Conservation (phyloP, 495 filamentous ascomycete species). For the Podospora pseudopauciseta region DNA sequence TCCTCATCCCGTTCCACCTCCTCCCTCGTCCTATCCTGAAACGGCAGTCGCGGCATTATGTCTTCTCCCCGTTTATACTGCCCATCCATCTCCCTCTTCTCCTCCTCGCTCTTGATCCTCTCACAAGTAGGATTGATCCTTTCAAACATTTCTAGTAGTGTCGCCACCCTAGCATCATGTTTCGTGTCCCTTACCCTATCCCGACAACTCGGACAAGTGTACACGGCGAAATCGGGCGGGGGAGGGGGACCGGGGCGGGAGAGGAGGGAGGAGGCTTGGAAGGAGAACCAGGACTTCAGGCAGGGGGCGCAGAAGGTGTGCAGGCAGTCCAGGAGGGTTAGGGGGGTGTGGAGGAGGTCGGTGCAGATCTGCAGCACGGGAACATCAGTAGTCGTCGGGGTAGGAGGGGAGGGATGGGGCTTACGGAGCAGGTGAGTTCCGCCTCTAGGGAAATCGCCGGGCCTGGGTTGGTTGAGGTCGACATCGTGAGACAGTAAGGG, state of each 20-base stretch:
- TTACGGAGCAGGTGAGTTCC: slow-evolving; percentile 88
- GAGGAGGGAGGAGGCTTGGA: slow-evolving; percentile 47
- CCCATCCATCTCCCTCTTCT: slow-evolving; percentile 65
- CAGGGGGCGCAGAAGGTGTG: slow-evolving; percentile 97
- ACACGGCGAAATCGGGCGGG: slow-evolving; percentile 50
- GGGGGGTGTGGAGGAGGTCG: slow-evolving; percentile 89
- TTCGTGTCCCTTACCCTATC: slow-evolving; percentile 74
- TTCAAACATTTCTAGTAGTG: slow-evolving; percentile 76
- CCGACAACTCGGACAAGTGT: slow-evolving; percentile 92
- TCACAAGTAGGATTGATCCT: slow-evolving; percentile 61
- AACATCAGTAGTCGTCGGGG: not conserved
- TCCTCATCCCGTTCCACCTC: slow-evolving; percentile 56
- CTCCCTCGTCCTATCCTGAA: slow-evolving; percentile 39
- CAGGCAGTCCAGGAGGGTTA: slow-evolving; percentile 94
- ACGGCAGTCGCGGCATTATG: slow-evolving; percentile 57
- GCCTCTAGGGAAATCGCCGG: slow-evolving; percentile 56
- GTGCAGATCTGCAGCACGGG: slow-evolving; percentile 73
- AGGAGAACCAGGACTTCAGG: slow-evolving; percentile 89
- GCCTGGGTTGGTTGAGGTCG: not conserved
- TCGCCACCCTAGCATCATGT: slow-evolving; percentile 79
- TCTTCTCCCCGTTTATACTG: slow-evolving; percentile 76
- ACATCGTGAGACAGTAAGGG: not conserved
- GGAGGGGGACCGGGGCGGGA: slow-evolving; percentile 42
- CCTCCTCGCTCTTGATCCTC: slow-evolving; percentile 58
- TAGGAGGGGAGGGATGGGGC: not conserved